Conservation (phyloP, 164 flowering plant species). For the Brasenia schreberi region DNA sequence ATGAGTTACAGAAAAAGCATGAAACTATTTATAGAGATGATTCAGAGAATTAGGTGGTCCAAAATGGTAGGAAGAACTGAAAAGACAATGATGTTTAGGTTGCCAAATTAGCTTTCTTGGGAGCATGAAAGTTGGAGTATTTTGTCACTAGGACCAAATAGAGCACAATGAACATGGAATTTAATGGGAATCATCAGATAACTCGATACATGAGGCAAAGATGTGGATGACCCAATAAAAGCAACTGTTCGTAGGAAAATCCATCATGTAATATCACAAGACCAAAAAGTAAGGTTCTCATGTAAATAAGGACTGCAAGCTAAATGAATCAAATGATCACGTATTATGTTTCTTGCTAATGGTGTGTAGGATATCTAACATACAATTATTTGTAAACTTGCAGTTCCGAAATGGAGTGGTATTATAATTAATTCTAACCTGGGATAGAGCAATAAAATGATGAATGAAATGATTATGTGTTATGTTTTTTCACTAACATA, state of each 20-base stretch:
- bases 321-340: background rate
- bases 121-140: background rate
- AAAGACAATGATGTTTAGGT: background rate
- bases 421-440: too few species aligned
- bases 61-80: background rate
- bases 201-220: background rate
- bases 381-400: too few species aligned
- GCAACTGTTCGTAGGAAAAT: background rate
- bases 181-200: background rate
- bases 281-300: background rate
- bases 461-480: too few species aligned
- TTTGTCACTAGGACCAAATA: too few species aligned
- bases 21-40: too few species aligned
- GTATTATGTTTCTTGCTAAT: background rate
- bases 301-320: background rate
- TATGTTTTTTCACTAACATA: too few species aligned
- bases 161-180: background rate
- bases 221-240: background rate
- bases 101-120: background rate
- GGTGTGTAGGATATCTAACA: background rate
- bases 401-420: too few species aligned
- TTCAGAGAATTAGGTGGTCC: background rate
- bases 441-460: too few species aligned
- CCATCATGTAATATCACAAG: background rate
- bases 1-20: too few species aligned